Percentiles rank a stretch among this genome's conserved stretches.
phyloP scores from a whole-genome alignment of 768 basidiomycete genomes.

The Tulasnella sp. region DNA sequence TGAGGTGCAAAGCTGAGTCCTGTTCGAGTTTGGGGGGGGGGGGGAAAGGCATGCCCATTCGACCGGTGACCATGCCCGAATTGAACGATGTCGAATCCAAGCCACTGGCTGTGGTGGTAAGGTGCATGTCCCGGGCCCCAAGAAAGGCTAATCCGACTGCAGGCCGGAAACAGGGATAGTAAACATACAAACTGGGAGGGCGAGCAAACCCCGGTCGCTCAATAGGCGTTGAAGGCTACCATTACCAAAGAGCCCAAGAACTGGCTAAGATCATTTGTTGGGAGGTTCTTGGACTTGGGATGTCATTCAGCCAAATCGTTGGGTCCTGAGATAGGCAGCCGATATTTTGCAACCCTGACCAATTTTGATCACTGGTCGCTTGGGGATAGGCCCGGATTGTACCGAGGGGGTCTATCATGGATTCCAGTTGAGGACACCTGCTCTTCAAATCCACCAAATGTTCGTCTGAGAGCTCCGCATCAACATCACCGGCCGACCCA shows the following conservation, averaged over 20 bases:
- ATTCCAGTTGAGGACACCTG: background rate
- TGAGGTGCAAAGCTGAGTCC: too few relatives aligned
- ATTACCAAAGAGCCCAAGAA: background rate
- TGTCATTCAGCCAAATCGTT: background rate
- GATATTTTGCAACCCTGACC: background rate
- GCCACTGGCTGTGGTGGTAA: too few relatives aligned
- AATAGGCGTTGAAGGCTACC: too few relatives aligned
- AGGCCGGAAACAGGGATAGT: too few relatives aligned
- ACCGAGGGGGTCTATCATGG: background rate
- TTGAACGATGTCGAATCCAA: too few relatives aligned
- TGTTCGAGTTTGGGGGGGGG: too few relatives aligned
- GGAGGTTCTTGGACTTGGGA: background rate
- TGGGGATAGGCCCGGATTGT: background rate
- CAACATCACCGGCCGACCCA: background rate
- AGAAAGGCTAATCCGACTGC: too few relatives aligned
- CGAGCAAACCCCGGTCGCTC: too few relatives aligned
- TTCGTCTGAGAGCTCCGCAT: background rate
- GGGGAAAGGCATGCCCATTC: too few relatives aligned
- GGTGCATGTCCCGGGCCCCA: too few relatives aligned
- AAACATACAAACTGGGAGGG: too few relatives aligned
- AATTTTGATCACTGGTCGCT: background rate
- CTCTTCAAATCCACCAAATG: background rate
- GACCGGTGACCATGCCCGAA: too few relatives aligned
- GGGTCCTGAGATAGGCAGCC: background rate
- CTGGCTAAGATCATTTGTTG: background rate